Percentiles rank a stretch among this genome's conserved stretches.
phyloP scores from a whole-genome alignment of 148 eudicot genomes.

The Agrostemma githago region DNA sequence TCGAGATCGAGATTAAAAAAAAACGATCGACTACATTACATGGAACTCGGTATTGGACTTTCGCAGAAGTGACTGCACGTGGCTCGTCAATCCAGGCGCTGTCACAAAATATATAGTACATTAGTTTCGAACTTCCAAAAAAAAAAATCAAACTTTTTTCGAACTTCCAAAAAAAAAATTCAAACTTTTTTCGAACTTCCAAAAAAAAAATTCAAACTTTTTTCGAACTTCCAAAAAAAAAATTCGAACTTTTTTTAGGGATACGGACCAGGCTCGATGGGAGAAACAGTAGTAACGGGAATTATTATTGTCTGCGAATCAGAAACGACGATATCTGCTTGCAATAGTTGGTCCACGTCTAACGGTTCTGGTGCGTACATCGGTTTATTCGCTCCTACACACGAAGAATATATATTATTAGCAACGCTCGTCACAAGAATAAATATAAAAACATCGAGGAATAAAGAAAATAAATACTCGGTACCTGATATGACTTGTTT shows the following conservation, averaged over 20 bases:
- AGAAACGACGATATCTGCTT: constrained; percentile 65
- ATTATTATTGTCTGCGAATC: constrained; percentile 50
- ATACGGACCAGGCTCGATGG: constrained; percentile 64
- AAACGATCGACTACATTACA: constrained; percentile 36
- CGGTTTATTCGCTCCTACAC: constrained; percentile 78
- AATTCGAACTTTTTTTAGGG: background rate
- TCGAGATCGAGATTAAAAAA: background rate
- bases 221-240: no score
- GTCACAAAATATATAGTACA: constrained; percentile 29
- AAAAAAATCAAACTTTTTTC: no score
- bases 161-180: no score
- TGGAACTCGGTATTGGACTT: constrained; percentile 66
- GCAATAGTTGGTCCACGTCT: constrained; percentile 77
- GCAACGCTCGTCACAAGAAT: constrained; percentile 7
- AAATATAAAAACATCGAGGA: background rate
- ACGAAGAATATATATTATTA: background rate
- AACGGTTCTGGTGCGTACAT: constrained; percentile 93
- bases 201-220: no score
- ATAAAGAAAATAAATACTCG: background rate
- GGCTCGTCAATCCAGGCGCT: constrained; percentile 72
- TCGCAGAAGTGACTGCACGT: constrained; percentile 63
- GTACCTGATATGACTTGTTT: constrained; percentile 81
- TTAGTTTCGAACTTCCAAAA: background rate
- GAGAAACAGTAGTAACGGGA: constrained; percentile 53
- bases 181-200: no score